Conservation (phyloP, 345 rosid genomes). For the Eucalyptus decipiens region DNA sequence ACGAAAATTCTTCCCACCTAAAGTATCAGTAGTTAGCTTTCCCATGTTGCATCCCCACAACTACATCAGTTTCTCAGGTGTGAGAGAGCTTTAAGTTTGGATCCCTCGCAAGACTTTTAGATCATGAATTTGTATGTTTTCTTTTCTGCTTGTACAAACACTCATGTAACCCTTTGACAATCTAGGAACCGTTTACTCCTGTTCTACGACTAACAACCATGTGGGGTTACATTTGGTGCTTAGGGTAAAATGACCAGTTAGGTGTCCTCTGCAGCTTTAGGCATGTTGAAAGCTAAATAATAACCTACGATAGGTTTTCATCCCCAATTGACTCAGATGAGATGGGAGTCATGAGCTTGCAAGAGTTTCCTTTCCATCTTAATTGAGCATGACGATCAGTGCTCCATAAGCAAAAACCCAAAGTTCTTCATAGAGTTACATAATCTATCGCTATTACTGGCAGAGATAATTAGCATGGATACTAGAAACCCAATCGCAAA, state of each 20-base stretch:
- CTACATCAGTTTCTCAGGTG: neutral
- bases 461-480: neutral
- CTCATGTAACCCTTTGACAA: neutral
- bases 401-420: neutral
- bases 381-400: neutral
- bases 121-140: neutral
- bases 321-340: neutral
- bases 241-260: neutral
- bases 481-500: neutral
- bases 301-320: neutral
- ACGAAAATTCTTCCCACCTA: neutral
- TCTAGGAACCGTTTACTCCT: neutral
- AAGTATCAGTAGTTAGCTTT: neutral
- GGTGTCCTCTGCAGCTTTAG: neutral
- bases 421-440: neutral
- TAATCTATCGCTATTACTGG: neutral
- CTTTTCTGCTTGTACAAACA: neutral
- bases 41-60: neutral
- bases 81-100: neutral
- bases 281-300: neutral
- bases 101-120: neutral
- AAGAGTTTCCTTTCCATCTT: neutral
- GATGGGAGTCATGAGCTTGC: neutral
- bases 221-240: neutral
- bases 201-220: neutral